Evolutionary conservation across 2,329 filamentous ascomycete species (phyloP), one percentile per base, ranked within the genome.

Genomic region (Paraphoma sp.): DNA sequence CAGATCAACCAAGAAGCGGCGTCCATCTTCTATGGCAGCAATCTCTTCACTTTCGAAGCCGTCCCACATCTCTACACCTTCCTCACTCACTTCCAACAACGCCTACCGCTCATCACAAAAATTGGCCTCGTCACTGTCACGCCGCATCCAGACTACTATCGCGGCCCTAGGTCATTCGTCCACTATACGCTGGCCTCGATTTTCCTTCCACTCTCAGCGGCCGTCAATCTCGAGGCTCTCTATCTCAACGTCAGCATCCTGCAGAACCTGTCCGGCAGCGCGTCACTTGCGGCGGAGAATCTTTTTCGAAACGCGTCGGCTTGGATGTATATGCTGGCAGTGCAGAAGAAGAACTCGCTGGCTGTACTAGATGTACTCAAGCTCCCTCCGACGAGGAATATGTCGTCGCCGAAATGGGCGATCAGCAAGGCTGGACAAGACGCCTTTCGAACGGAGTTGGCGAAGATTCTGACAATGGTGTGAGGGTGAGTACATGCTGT

Each of bases 1-100:
- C 54, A 52, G 31, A 45, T 56, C 45, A 48, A 56, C 14, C 4
- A 14, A 8, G 54, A 56, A 49, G 48, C 48, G 18, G 40, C 44
- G 4, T 4, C 48, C 8, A 30, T 52, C 14, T 52, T 56, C 49
- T 56, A 52, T 18, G 49, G 54, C 17, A 14, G 36, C 16, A 56
- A 56, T 18, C 14, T 56, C 29, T 56, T 56, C 29, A 29, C 30
- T 9, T 52, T 56, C 30, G 45, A 42, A 28, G 18, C 42, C 2
- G 29, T 43, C 5, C n/a, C n/a, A n/a, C 48, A 51, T 18, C 23
- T 55, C 2, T 36, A 48, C 28, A 16, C 38, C 6, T 55, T 55
- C 18, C 48, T 51, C 3, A 4, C 18, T 9, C 43, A 55, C 28
- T 51, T 51, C 44, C 7, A 28, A 3, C 28, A 33, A 10, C 48